Conservation (phyloP, 2,329 filamentous ascomycete species). For the Pleurostoma richardsiae region DNA sequence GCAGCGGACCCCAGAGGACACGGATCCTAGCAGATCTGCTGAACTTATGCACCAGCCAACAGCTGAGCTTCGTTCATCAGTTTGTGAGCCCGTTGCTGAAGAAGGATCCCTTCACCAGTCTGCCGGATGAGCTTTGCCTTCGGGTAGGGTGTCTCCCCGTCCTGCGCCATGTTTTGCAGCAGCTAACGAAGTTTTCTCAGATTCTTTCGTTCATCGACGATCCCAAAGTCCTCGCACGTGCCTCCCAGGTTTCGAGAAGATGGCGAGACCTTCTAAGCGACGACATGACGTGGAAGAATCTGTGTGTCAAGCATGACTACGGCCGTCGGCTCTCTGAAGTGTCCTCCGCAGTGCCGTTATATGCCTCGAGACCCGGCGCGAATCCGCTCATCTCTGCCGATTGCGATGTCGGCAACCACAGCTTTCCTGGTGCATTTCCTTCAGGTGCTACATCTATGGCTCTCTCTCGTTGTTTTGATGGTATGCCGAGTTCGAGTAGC, state of each 20-base stretch:
- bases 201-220: constrained; percentile 97
- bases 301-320: constrained; percentile 95
- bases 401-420: constrained; percentile 24
- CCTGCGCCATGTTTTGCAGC: background rate
- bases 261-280: constrained; percentile 94
- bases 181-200: constrained; percentile 35
- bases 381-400: constrained; percentile 28
- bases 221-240: constrained; percentile 84
- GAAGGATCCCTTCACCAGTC: constrained; percentile 88
- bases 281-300: constrained; percentile 96
- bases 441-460: constrained; percentile 24
- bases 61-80: constrained; percentile 92
- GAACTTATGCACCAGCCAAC: constrained; percentile 90
- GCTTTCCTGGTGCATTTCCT: constrained; percentile 39
- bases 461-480: constrained; percentile 52
- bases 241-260: constrained; percentile 90
- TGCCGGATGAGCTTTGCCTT: constrained; percentile 90
- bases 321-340: constrained; percentile 53
- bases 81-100: constrained; percentile 92
- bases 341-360: constrained; percentile 24
- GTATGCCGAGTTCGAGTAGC: constrained; percentile 25
- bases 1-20: constrained; percentile 71
- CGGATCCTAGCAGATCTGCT: constrained; percentile 81
- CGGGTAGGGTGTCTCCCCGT: constrained; percentile 48
- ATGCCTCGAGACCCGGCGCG: constrained; percentile 22